A percentile compares a stretch with the other conserved stretches of the same genome.
These are phyloP conservation scores for Aurantiochytrium sp. DNA, from an alignment of 108 stramenopile species.

Conservation along the genomic window DNA sequence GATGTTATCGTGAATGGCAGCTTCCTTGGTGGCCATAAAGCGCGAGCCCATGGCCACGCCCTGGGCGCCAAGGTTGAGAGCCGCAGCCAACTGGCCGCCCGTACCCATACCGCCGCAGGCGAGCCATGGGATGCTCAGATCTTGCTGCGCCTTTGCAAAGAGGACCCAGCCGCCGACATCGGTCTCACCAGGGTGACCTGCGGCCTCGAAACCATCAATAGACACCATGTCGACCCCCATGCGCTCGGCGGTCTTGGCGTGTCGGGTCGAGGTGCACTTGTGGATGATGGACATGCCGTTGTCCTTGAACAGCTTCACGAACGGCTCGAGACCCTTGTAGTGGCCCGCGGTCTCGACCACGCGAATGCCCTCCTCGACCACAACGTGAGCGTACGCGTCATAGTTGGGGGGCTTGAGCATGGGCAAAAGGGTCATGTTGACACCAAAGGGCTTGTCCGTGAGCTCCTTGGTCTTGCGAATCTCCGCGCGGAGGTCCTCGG, in stretches of 20 bases:
- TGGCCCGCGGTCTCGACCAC: constrained; percentile 9
- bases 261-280: constrained; percentile 45
- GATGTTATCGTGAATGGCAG: constrained; percentile 34
- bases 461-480: constrained; percentile 24
- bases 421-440: constrained; percentile 46
- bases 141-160: constrained; percentile 39
- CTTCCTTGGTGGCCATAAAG: constrained; percentile 41
- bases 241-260: constrained; percentile 42
- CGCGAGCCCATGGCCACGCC: constrained; percentile 41
- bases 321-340: constrained; percentile 23
- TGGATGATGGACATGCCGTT: constrained; percentile 40
- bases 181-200: constrained; percentile 46
- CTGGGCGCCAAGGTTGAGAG: constrained; percentile 35
- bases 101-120: constrained; percentile 36
- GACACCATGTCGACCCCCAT: constrained; percentile 38
- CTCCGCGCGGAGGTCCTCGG: constrained; percentile 21
- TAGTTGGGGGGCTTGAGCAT: constrained; percentile 24
- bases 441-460: constrained; percentile 36
- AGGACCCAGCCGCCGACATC: constrained; percentile 46
- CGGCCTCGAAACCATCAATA: constrained; percentile 48
- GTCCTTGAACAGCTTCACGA: constrained; percentile 37
- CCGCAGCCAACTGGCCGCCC: constrained; percentile 37
- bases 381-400: background rate
- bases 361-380: background rate
- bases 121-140: constrained; percentile 31